Evolutionary conservation across 768 basidiomycete genomes (phyloP).

Genomic region (Panaeolus cyanescens): DNA sequence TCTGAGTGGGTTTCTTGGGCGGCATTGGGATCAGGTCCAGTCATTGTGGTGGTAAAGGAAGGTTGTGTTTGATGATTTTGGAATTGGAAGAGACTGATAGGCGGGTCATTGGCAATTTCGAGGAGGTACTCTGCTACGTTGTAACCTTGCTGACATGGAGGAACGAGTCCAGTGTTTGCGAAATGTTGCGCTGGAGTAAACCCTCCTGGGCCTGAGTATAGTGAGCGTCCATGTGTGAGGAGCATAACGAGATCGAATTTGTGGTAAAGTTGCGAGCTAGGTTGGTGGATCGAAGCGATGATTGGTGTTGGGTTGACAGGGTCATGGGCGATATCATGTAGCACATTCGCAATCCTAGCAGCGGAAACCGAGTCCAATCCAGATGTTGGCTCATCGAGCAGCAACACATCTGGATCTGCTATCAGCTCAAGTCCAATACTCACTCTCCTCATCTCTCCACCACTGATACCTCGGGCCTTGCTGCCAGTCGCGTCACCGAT

Average conservation of each 20-base stretch:
- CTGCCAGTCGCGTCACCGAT: conserved; percentile 70
- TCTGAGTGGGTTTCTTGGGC: conserved; percentile 10
- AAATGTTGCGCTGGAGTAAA: conserved; percentile 73
- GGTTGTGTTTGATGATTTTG: conserved; percentile 8
- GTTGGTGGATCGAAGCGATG: conserved; percentile 88
- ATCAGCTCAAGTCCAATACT: conserved; percentile 91
- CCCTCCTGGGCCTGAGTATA: conserved; percentile 81
- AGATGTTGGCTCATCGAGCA: conserved; percentile 86
- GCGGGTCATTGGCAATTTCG: conserved; percentile 78
- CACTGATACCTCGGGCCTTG: conserved; percentile 82
- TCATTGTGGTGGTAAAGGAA: neutral
- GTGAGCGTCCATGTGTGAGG: conserved; percentile 71
- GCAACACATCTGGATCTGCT: conserved; percentile 79
- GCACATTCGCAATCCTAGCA: conserved; percentile 72
- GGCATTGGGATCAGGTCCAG: neutral
- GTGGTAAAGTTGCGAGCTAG: conserved; percentile 84
- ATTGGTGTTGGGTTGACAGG: conserved; percentile 72
- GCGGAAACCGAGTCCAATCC: conserved; percentile 89
- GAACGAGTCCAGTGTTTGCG: conserved; percentile 42
- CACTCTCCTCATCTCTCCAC: conserved; percentile 89
- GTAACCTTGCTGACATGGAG: conserved; percentile 74
- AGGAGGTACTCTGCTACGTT: conserved; percentile 93
- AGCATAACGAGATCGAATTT: conserved; percentile 82
- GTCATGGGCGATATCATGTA: conserved; percentile 76
- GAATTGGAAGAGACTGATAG: conserved; percentile 45